phyloP scores from a whole-genome alignment of 257 asterid genomes.

The Solanum chiquidenum region DNA sequence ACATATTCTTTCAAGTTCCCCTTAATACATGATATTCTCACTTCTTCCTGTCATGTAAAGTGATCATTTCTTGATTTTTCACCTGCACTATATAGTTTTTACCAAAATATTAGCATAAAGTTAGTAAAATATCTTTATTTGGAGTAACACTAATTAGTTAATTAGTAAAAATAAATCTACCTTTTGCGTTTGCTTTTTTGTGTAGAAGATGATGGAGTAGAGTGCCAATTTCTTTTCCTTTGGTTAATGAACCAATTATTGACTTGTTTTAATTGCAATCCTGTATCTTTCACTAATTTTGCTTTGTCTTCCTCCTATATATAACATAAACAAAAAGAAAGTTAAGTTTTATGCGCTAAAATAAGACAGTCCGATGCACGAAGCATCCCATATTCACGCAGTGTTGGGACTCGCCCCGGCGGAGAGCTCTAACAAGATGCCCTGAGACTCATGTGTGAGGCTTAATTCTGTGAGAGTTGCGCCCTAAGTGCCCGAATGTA shows the following conservation, averaged over 20 bases:
- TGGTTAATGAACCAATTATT: constrained; percentile 74
- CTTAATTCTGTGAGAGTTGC: not conserved
- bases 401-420: not conserved
- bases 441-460: not conserved
- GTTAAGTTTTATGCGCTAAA: not conserved
- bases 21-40: not conserved
- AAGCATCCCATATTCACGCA: not conserved
- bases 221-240: constrained; percentile 75
- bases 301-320: constrained; percentile 60
- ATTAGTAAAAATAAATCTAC: constrained; percentile 8
- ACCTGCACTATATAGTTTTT: constrained; percentile 9
- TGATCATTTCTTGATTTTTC: constrained; percentile 7
- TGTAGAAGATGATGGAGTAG: constrained; percentile 44
- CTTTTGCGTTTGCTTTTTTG: constrained; percentile 55
- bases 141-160: not conserved
- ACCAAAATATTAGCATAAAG: not conserved
- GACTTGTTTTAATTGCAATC: constrained; percentile 59
- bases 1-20: not conserved
- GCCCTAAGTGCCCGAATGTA: accelerated
- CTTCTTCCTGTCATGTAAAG: not conserved
- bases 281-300: constrained; percentile 56
- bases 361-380: accelerated
- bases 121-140: not conserved
- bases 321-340: not conserved
- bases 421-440: not conserved